These are phyloP conservation scores for Pyrenophora tritici-repentis DNA, from an alignment of 2,329 filamentous ascomycete species.

Conservation along the genomic window DNA sequence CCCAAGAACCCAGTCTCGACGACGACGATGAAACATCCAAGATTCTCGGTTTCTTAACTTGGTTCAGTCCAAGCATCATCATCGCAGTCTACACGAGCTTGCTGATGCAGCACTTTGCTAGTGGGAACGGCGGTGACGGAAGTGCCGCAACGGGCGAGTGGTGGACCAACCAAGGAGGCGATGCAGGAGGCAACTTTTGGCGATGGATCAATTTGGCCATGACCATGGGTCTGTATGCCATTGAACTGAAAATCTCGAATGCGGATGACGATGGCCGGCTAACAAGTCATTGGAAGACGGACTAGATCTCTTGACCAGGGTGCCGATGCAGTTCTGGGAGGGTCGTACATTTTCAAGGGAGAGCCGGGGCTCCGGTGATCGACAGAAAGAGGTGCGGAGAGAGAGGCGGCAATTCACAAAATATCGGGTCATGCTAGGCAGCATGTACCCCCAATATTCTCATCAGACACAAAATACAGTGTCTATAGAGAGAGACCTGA, in stretches of 20 bases:
- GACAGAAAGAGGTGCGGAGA: background rate
- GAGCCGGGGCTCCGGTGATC: no score
- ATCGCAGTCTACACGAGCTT: slow-evolving; percentile 97
- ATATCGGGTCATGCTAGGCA: background rate
- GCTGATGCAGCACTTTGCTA: slow-evolving; percentile 90
- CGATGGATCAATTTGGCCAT: slow-evolving; percentile 90
- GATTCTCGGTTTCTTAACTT: slow-evolving; percentile 81
- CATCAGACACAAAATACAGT: background rate
- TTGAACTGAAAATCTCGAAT: slow-evolving; percentile 86
- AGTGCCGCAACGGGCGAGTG: slow-evolving; percentile 62
- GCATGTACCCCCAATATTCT: background rate
- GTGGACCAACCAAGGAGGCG: slow-evolving; percentile 85
- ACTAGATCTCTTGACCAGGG: slow-evolving; percentile 55
- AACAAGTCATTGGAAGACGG: slow-evolving; percentile 88
- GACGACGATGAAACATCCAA: slow-evolving; percentile 82
- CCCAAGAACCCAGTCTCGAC: slow-evolving; percentile 82
- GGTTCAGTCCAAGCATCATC: slow-evolving; percentile 92
- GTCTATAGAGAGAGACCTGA: background rate
- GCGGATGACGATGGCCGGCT: slow-evolving; percentile 76
- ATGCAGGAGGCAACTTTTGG: slow-evolving; percentile 84
- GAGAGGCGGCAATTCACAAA: background rate
- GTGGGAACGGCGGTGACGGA: slow-evolving; percentile 58
- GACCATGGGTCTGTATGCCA: slow-evolving; percentile 86
- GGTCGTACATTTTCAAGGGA: no score
- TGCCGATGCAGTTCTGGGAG: background rate